Conservation (phyloP, 2,329 filamentous ascomycete genomes). For the Botrytis medusae region DNA sequence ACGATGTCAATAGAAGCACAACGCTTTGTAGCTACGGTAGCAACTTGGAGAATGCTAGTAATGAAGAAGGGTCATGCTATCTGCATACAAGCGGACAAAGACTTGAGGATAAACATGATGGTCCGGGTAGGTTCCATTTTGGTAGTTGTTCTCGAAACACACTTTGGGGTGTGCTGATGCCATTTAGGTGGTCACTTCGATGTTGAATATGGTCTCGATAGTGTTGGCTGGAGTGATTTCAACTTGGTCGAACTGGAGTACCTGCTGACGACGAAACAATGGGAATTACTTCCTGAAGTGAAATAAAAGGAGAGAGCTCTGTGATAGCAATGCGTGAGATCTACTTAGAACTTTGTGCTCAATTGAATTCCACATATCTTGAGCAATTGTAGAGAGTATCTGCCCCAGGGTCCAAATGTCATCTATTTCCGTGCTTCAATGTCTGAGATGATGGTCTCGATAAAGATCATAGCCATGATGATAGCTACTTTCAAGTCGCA, state of each 20-base stretch:
- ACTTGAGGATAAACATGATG: neutral
- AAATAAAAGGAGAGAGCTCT: conserved; percentile 19
- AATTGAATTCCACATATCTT: conserved; percentile 12
- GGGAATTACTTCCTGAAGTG: conserved; percentile 8
- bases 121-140: neutral
- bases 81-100: neutral
- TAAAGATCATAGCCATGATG: conserved; percentile 29
- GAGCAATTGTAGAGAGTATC: conserved; percentile 24
- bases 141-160: neutral
- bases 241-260: neutral
- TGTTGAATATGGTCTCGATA: neutral
- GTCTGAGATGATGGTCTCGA: conserved; percentile 26
- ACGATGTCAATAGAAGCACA: neutral
- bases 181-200: neutral
- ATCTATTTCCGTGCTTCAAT: conserved; percentile 26
- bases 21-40: neutral
- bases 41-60: neutral
- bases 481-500: conserved; percentile 30
- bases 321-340: conserved; percentile 13
- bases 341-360: conserved; percentile 12
- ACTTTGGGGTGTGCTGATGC: neutral
- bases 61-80: neutral
- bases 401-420: conserved; percentile 30
- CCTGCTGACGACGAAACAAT: neutral
- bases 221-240: neutral